These are phyloP conservation scores for Ustilago lituana DNA, from an alignment of 1,284 basidiomycete genomes.

Conservation along the genomic window DNA sequence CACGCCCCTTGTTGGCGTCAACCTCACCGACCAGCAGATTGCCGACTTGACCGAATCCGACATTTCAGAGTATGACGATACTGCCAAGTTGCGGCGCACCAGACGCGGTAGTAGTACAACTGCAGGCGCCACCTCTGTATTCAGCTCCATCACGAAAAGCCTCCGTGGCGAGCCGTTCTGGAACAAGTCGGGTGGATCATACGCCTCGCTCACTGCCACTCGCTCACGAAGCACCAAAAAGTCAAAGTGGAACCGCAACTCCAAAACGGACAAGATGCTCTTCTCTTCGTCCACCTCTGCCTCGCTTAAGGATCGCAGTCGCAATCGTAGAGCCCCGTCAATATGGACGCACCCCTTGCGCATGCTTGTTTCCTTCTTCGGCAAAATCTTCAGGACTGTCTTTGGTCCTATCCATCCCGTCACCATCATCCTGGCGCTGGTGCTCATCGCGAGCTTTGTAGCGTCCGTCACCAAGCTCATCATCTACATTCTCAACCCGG, in stretches of 20 bases:
- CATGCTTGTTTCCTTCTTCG: slow-evolving; percentile 34
- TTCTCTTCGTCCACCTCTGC: slow-evolving; percentile 22
- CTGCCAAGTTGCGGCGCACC: slow-evolving; percentile 27
- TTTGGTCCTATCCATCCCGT: slow-evolving; percentile 54
- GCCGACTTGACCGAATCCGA: slow-evolving; percentile 54
- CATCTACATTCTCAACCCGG: slow-evolving; percentile 91
- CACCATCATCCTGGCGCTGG: slow-evolving; percentile 51
- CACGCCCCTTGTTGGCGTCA: slow-evolving; percentile 45
- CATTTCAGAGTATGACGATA: slow-evolving; percentile 50
- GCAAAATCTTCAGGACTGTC: slow-evolving; percentile 44
- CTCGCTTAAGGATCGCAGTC: slow-evolving; percentile 24
- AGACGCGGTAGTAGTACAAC: slow-evolving; percentile 21
- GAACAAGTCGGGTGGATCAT: slow-evolving; percentile 28
- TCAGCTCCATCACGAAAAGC: slow-evolving; percentile 40
- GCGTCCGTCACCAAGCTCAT: slow-evolving; percentile 69
- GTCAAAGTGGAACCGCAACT: slow-evolving; percentile 39
- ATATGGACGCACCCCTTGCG: slow-evolving; percentile 37
- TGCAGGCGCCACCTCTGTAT: slow-evolving; percentile 18
- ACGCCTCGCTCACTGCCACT: slow-evolving; percentile 18
- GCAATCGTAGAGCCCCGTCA: slow-evolving; percentile 17
- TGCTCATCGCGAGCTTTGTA: slow-evolving; percentile 55
- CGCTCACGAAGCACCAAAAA: slow-evolving; percentile 40
- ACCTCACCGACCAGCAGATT: slow-evolving; percentile 37
- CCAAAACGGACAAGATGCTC: slow-evolving; percentile 37
- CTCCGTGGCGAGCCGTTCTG: slow-evolving; percentile 36